Evolutionary conservation across 2,329 filamentous ascomycete genomes (phyloP), one percentile per base, ranked within the genome.

Genomic region (Alternaria panax): DNA sequence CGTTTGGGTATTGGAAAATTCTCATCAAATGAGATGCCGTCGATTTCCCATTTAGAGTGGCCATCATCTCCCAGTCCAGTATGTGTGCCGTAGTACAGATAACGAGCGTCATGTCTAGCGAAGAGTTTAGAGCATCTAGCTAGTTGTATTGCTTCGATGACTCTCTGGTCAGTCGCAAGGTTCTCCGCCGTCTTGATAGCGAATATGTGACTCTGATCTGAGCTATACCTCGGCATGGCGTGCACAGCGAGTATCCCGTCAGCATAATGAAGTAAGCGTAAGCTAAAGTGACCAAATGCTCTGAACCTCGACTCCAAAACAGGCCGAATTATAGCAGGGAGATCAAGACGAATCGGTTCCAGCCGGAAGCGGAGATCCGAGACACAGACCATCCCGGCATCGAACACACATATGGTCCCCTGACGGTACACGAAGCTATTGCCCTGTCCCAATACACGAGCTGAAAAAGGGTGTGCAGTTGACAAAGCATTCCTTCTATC

Each of bases 61-160:
- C 85, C 86, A 66, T 87, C 83, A 2, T 79, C 75, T 5, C 82
- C 83, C 4, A 79, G 70, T 7, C 83, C 82, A 0, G 85, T 87
- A 72, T 88, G 86, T 0, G 87, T 89, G 5, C 89, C 90, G 65
- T 86, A 90, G 68, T 88, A 90, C 3, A 93, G 80, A 71, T 86
- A 88, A 1, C 82, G 69, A 1, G 74, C 68, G 59, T 87, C 86
- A 62, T 92, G 90, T 9, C 90, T 85, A 3, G 90, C 88, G 72
- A 92, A 91, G 2, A 92, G 76, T 60, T 85, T 87, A 27, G 81
- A 25, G 83, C 83, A 16, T 8, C 65, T 65, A 28, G 61, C 63
- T 2, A 75, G 51, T 20, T 41, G 27, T 30, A 75, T 54, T n/a
- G 54, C 41, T 27, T 47, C 58, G 11, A 75, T 79, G 69, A 40